phyloP scores from a whole-genome alignment of 306 rosid genomes.

The Begonia loranthoides region DNA sequence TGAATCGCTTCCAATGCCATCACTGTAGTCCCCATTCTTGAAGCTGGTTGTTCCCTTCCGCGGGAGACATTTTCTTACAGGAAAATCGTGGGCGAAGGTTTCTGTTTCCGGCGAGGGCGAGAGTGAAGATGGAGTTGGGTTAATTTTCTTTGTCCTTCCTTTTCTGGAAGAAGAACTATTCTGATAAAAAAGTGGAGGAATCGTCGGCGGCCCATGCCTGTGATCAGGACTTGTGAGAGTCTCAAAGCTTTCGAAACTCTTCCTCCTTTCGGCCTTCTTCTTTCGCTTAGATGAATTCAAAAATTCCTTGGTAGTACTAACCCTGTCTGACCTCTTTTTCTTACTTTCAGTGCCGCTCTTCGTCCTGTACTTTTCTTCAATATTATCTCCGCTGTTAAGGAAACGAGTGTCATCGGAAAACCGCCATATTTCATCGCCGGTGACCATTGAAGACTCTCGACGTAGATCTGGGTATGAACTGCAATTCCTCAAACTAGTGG shows the following conservation, averaged over 20 bases:
- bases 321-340: constrained; percentile 21
- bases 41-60: constrained; percentile 18
- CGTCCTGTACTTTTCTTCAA: no score
- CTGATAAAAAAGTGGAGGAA: constrained; percentile 32
- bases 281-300: constrained; percentile 28
- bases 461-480: constrained; percentile 88
- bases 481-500: constrained; percentile 35
- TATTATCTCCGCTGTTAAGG: not conserved
- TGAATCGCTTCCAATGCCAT: constrained; percentile 32
- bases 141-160: constrained; percentile 26
- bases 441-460: constrained; percentile 36
- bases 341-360: constrained; percentile 24
- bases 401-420: constrained; percentile 53
- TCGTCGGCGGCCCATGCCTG: constrained; percentile 13
- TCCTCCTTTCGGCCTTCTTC: constrained; percentile 54
- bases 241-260: constrained; percentile 44
- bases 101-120: constrained; percentile 19
- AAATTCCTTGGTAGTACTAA: constrained; percentile 41
- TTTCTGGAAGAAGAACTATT: constrained; percentile 38
- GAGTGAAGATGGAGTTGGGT: constrained; percentile 5
- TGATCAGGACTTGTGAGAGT: constrained; percentile 18
- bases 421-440: constrained; percentile 43
- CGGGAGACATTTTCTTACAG: no score
- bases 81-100: not conserved
- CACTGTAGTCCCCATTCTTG: constrained; percentile 14